Conservation (phyloP, 768 basidiomycete species). For the Agaricus blazei region DNA sequence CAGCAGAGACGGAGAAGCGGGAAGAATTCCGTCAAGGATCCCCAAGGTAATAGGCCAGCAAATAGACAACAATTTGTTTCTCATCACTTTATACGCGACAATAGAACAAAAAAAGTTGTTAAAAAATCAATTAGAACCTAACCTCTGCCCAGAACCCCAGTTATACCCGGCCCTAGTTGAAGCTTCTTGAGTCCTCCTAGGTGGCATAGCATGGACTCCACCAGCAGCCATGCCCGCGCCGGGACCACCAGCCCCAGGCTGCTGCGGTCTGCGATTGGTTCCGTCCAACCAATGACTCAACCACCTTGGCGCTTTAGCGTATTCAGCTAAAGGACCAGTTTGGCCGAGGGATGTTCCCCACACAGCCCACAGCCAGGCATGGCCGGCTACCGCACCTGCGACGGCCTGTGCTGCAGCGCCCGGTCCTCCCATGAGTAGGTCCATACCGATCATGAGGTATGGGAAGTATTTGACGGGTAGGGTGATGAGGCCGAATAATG, state of each 20-base stretch:
- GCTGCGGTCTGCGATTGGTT: slow-evolving; percentile 18
- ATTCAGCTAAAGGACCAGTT: slow-evolving; percentile 32
- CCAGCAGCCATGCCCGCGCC: slow-evolving; percentile 30
- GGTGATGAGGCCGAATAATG: slow-evolving; percentile 74
- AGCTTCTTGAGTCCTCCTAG: slow-evolving; percentile 26
- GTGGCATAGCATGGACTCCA: slow-evolving; percentile 59
- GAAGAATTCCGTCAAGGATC: too few relatives aligned
- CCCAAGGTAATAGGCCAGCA: too few relatives aligned
- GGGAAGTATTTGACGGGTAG: slow-evolving; percentile 72
- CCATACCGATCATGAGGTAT: slow-evolving; percentile 68
- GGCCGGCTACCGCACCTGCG: slow-evolving; percentile 72
- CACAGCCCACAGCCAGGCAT: slow-evolving; percentile 77
- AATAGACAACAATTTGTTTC: too few relatives aligned
- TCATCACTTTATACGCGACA: too few relatives aligned
- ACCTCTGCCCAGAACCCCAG: slow-evolving; percentile 53
- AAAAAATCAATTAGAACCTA: slow-evolving; percentile 15
- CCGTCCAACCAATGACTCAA: slow-evolving; percentile 46
- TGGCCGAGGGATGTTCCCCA: slow-evolving; percentile 40
- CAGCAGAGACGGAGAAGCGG: neutral
- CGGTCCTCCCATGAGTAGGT: slow-evolving; percentile 61
- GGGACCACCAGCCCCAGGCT: slow-evolving; percentile 22
- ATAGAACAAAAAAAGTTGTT: neutral
- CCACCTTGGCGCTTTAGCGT: slow-evolving; percentile 57
- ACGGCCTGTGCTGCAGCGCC: slow-evolving; percentile 48
- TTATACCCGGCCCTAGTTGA: slow-evolving; percentile 17